These are phyloP conservation scores for Exophiala phaeomuriformis DNA, from an alignment of 2,329 filamentous ascomycete genomes.

Conservation along the genomic window DNA sequence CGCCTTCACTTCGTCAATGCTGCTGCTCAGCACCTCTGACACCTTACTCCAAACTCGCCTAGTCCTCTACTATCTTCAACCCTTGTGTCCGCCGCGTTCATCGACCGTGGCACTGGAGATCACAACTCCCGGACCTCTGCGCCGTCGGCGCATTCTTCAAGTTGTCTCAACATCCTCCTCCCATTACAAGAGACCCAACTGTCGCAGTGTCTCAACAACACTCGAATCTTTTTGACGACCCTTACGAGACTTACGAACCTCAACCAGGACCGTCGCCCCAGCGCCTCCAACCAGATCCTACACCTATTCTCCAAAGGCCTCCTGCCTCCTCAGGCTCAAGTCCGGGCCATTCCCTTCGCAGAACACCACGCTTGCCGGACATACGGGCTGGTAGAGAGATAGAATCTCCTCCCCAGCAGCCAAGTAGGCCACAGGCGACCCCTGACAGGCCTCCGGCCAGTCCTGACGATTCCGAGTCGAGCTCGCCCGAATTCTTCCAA, in stretches of 20 bases:
- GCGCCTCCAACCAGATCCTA: conserved; percentile 26
- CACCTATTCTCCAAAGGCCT: conserved; percentile 15
- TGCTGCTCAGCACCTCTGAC: conserved; percentile 11
- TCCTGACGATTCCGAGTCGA: conserved; percentile 25
- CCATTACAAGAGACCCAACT: conserved; percentile 6
- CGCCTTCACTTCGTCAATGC: conserved; percentile 15
- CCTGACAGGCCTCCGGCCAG: conserved; percentile 8
- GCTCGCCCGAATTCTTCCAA: conserved; percentile 31
- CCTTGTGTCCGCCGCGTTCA: neutral
- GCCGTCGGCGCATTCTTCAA: conserved; percentile 13
- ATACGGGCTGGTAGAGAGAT: conserved; percentile 36
- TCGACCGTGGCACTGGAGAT: neutral
- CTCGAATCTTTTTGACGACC: conserved; percentile 43
- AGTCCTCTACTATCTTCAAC: conserved; percentile 8
- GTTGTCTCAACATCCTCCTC: conserved; percentile 16
- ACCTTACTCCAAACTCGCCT: conserved; percentile 10
- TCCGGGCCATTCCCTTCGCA: conserved; percentile 47
- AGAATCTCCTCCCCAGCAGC: conserved; percentile 25
- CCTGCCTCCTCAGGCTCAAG: conserved; percentile 47
- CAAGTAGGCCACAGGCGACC: conserved; percentile 23
- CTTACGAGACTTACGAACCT: conserved; percentile 48
- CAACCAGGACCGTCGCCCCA: conserved; percentile 18
- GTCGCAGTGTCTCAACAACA: conserved; percentile 34
- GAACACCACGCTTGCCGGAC: conserved; percentile 47
- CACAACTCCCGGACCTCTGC: conserved; percentile 14